Evolutionary conservation across 306 rosid species (phyloP), one percentile per base, ranked within the genome.

Genomic region (Arachis hypogaea): DNA sequence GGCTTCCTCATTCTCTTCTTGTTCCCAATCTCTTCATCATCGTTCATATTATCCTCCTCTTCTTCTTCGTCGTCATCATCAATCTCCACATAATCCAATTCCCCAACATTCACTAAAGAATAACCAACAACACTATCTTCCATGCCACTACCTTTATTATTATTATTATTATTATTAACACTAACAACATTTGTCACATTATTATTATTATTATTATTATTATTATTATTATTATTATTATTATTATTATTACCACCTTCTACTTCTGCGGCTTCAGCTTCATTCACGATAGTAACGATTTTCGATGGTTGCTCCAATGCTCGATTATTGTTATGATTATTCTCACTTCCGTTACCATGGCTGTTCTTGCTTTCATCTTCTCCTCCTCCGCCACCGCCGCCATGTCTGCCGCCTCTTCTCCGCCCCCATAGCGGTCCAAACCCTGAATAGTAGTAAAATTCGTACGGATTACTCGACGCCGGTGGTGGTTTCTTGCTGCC

Each of bases 361-460:
- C 38, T 2, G 38, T 33, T 77, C 33, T n/a, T 63, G 38, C 52
- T 64, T 2, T n/a, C 77, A 2, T 55, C 74, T n/a, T 57, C 28
- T 22, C 28, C 28, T 22, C 28, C 28, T 1, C 28, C 28, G 28
- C 28, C 28, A 22, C 28, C 38, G 38, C 38, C 71, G 11, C 64
- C 82, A 4, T 82, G 75, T 36, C 82, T 85, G 14, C 83, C 86
- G 9, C 96, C 87, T 71, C 93, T 74, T 3, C 78, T 68, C 14
- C 85, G 84, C 0, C 88, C 85, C 98, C 96, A 89, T 11, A 30
- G 18, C 0, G 98, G 98, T 3, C 90, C 93, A 12, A 93, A 91
- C 60, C 98, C 98, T 0, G 98, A 93, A 81, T 91, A 91, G 14
- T 89, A 93, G 45, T 89, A 93, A 77, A 85, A 91, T 47, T 91